Percentiles rank a stretch among this genome's conserved stretches.
Evolutionary conservation across 352 stramenopile species (phyloP).

Genomic region (Phytophthora rubi): DNA sequence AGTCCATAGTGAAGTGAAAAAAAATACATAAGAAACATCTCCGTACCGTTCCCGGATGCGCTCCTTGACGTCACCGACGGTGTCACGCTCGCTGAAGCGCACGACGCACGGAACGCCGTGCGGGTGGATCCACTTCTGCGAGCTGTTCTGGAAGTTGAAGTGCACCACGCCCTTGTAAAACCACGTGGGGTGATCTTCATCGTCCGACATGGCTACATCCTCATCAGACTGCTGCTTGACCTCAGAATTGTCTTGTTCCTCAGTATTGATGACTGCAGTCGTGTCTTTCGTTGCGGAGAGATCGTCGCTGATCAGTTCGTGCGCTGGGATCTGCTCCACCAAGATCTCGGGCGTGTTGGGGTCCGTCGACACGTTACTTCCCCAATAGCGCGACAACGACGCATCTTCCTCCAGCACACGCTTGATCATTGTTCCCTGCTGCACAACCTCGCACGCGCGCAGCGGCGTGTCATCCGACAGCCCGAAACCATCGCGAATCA

Average conservation of each 20-base stretch:
- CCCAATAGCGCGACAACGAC: conserved; percentile 61
- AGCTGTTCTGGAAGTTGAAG: conserved; percentile 71
- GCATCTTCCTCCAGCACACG: conserved; percentile 46
- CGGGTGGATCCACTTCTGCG: conserved; percentile 72
- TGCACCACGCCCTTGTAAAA: conserved; percentile 74
- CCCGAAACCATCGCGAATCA: conserved; percentile 55
- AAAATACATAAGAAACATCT: conserved; percentile 5
- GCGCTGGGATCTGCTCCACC: conserved; percentile 54
- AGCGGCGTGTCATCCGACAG: conserved; percentile 46
- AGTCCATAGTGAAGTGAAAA: conserved; percentile 2
- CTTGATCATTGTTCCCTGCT: conserved; percentile 64
- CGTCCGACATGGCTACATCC: conserved; percentile 7
- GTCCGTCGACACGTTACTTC: conserved; percentile 36
- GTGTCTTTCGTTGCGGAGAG: not conserved
- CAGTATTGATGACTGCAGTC: not conserved
- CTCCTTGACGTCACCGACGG: conserved; percentile 68
- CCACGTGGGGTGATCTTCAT: conserved; percentile 31
- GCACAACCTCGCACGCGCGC: conserved; percentile 68
- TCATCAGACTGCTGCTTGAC: not conserved
- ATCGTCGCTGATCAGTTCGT: conserved; percentile 32
- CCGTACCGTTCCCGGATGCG: conserved; percentile 69
- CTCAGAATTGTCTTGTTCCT: not conserved
- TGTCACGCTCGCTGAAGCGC: conserved; percentile 73
- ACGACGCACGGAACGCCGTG: conserved; percentile 75
- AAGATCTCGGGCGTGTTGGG: conserved; percentile 54